A percentile compares a stretch with the other conserved stretches of the same genome.
Conservation (phyloP, 2,329 filamentous ascomycete genomes). For the Alternaria panax region DNA sequence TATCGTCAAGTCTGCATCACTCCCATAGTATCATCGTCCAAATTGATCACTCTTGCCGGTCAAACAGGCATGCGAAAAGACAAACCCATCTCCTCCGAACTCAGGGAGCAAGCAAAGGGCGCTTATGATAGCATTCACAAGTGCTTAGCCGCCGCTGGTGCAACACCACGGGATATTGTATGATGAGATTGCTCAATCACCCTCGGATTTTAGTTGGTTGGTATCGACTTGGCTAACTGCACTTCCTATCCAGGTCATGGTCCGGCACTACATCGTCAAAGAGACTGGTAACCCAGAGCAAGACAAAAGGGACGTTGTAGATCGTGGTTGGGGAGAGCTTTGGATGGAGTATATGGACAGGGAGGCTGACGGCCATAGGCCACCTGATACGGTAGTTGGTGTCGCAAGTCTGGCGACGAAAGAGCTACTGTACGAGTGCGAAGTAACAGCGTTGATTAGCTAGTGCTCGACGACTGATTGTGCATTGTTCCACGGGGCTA, state of each 20-base stretch:
- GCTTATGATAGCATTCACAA: conserved; percentile 40
- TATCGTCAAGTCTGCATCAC: conserved; percentile 44
- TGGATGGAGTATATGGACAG: conserved; percentile 49
- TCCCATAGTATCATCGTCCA: conserved; percentile 37
- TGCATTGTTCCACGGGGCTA: not conserved
- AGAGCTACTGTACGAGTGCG: conserved; percentile 44
- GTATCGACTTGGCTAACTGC: not conserved
- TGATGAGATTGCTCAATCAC: not conserved
- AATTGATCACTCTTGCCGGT: conserved; percentile 45
- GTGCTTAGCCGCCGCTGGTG: conserved; percentile 38
- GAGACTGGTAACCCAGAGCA: conserved; percentile 37
- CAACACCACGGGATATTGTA: conserved; percentile 45
- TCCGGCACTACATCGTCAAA: conserved; percentile 49
- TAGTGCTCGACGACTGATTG: not conserved
- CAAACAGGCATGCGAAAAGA: conserved; percentile 34
- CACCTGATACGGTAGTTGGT: conserved; percentile 48
- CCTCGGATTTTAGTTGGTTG: not conserved
- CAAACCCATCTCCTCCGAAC: conserved; percentile 19
- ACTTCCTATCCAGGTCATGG: conserved; percentile 25
- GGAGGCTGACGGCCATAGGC: conserved; percentile 42
- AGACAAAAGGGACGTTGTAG: conserved; percentile 33
- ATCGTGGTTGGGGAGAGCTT: conserved; percentile 41
- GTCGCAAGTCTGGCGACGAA: conserved; percentile 45
- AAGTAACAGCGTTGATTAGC: conserved; percentile 42
- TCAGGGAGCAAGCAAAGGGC: conserved; percentile 37